Percentiles rank a stretch among this genome's conserved stretches.
phyloP scores from a whole-genome alignment of 192 early-diverging fungal genomes.

The Jimgerdemannia flammicorona region DNA sequence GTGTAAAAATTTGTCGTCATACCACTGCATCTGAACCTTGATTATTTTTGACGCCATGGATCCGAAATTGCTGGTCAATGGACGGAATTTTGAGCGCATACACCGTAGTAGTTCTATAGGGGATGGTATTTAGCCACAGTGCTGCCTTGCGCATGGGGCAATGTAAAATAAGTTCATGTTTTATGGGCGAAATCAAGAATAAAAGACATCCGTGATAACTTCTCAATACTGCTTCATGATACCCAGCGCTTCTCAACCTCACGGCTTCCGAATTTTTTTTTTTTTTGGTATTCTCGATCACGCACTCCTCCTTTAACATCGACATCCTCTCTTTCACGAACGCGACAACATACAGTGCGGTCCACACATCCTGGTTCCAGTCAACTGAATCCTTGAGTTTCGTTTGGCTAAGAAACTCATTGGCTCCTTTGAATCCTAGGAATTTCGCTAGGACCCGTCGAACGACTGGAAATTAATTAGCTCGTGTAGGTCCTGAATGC shows the following conservation, averaged over 20 bases:
- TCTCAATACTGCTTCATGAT: too few species aligned
- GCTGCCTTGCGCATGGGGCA: too few species aligned
- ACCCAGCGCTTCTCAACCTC: not conserved
- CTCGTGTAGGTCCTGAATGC: constrained; percentile 8
- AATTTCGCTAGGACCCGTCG: constrained; percentile 1
- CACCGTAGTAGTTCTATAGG: too few species aligned
- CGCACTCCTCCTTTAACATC: not conserved
- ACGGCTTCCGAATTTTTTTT: not conserved
- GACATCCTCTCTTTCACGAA: not conserved
- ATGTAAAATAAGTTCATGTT: too few species aligned
- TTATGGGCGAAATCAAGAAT: too few species aligned
- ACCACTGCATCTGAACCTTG: too few species aligned
- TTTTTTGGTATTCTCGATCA: not conserved
- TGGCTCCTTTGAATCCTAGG: constrained; percentile 4
- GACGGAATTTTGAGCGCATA: too few species aligned
- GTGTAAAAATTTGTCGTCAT: too few species aligned
- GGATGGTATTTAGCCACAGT: too few species aligned
- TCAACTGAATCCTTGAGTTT: not conserved
- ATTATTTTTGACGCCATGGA: too few species aligned
- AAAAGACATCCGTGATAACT: too few species aligned
- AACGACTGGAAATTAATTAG: constrained; percentile 6
- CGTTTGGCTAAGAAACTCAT: not conserved
- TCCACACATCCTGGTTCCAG: constrained; percentile 9
- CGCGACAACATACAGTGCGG: not conserved
- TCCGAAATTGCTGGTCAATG: too few species aligned